Evolutionary conservation across 1,139 yeast species (phyloP).

Genomic region (Diutina rugosa): DNA sequence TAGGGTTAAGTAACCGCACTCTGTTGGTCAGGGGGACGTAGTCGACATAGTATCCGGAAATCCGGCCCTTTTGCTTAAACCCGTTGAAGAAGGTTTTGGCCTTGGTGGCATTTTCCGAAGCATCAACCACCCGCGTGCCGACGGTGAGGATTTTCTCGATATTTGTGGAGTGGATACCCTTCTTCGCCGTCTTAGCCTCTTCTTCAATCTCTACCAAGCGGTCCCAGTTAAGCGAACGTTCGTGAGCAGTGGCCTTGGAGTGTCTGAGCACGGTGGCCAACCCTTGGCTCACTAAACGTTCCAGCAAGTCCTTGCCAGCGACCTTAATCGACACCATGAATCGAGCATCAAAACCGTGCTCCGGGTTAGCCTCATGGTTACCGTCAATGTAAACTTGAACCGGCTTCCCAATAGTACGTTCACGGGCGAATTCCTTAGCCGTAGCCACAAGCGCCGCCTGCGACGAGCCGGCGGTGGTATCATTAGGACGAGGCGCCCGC

Average conservation of each 20-base stretch:
- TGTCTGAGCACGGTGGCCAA: conserved; percentile 71
- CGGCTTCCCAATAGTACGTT: conserved; percentile 55
- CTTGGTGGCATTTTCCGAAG: conserved; percentile 59
- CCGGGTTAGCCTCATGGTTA: conserved; percentile 43
- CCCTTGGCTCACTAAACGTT: conserved; percentile 48
- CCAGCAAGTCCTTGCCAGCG: conserved; percentile 46
- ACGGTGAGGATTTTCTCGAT: conserved; percentile 38
- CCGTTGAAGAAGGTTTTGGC: conserved; percentile 67
- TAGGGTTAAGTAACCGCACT: conserved; percentile 53
- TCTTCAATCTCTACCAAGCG: conserved; percentile 58
- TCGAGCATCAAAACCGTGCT: conserved; percentile 49
- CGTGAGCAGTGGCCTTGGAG: conserved; percentile 55
- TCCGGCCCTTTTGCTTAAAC: conserved; percentile 51
- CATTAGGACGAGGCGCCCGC: conserved; percentile 59
- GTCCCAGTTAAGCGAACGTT: conserved; percentile 72
- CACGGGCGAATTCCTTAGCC: conserved; percentile 65
- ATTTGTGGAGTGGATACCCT: conserved; percentile 43
- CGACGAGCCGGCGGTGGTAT: conserved; percentile 27
- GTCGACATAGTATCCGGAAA: conserved; percentile 58
- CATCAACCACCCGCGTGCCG: conserved; percentile 59
- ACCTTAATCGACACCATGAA: conserved; percentile 46
- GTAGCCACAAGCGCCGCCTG: conserved; percentile 42
- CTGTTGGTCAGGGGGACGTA: conserved; percentile 57
- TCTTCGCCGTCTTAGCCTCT: conserved; percentile 39
- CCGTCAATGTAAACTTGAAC: conserved; percentile 54